A percentile compares a stretch with the other conserved stretches of the same genome.
These are phyloP conservation scores for Scheffersomyces insectosa DNA, from an alignment of 1,139 yeast genomes.

Conservation along the genomic window DNA sequence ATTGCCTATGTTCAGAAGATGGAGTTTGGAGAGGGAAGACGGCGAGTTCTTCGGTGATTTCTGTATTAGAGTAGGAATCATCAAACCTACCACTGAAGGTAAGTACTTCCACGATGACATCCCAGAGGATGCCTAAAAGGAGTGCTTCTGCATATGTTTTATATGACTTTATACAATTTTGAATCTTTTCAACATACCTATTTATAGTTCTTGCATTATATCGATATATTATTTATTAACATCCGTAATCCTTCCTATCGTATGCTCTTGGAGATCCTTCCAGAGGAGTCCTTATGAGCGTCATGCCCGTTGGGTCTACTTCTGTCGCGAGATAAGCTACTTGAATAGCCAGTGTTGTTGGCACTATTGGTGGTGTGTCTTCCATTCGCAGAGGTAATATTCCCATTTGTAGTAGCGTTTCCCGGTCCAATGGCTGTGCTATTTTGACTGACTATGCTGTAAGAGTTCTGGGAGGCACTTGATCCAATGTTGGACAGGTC, in stretches of 20 bases:
- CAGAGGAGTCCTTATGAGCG: not conserved
- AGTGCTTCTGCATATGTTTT: slow-evolving; percentile 1
- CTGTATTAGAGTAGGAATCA: slow-evolving; percentile 80
- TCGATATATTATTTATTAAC: not conserved
- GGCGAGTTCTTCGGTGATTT: slow-evolving; percentile 97
- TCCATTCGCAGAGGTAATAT: no score
- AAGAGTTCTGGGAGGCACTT: no score
- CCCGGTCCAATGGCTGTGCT: no score
- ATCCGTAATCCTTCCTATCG: not conserved
- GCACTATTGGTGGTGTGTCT: no score
- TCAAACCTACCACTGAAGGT: slow-evolving; percentile 88
- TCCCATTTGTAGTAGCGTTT: no score
- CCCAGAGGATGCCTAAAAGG: slow-evolving; percentile 65
- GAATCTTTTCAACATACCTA: slow-evolving; percentile 1
- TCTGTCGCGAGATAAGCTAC: no score
- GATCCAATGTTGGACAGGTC: not conserved
- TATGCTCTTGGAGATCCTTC: not conserved
- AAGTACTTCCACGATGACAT: slow-evolving; percentile 92
- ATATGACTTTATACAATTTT: slow-evolving; percentile 3
- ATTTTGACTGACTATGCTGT: no score
- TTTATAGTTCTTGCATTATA: not conserved
- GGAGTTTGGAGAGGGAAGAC: slow-evolving; percentile 89
- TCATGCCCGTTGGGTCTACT: no score
- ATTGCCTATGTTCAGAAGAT: slow-evolving; percentile 86
- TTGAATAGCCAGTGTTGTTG: no score